Base-by-base conservation (phyloP, 768 basidiomycete species). In the Mycena filopes region DNA sequence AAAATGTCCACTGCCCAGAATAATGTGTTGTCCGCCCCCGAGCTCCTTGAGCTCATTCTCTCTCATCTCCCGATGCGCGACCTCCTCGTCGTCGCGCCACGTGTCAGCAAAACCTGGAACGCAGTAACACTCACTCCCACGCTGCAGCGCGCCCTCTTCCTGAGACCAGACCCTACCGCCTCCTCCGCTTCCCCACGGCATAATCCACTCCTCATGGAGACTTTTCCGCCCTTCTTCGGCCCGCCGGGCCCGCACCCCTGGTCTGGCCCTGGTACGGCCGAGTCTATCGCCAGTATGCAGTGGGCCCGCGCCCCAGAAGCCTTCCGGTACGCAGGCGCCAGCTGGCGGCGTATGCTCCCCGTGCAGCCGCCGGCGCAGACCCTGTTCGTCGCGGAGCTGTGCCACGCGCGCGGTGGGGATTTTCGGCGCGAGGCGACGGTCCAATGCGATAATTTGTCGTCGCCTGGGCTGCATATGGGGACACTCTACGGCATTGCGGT, bases 121-220 rank as follows among this genome's bases (percentile, higher is more conserved):
- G n/a, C n/a, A n/a, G n/a, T n/a, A n/a, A n/a, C n/a, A n/a, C n/a
- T n/a, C n/a, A n/a, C n/a, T n/a, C n/a, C n/a, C n/a, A n/a, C n/a
- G n/a, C 16, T 61, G 15, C 60, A 61, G 31, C 50, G 60, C 33
- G 50, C 43, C 10, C 60, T 60, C 23, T 61, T 61, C 42, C 54
- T 61, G 31, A 41, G 46, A 23, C 43, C 60, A 3, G 50, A 60
- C 23, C 50, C 59, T 1, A n/a, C n/a, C n/a, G n/a, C n/a, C n/a
- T n/a, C n/a, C n/a, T 23, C 48, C 21, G 49, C 41, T 0, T 41
- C 20, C 6, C 41, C 42, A 29, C 18, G 23, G 5, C 38, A 7
- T 21, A 61, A 61, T 20, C 50, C 60, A 0, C 60, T 61, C 11
- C 42, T 54, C 0, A 33, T 28, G 15, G 50, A 43, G 21, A 9